Percentiles rank a stretch among this genome's conserved stretches.
phyloP scores from a whole-genome alignment of 345 rosid genomes.

The Brassica cretica region DNA sequence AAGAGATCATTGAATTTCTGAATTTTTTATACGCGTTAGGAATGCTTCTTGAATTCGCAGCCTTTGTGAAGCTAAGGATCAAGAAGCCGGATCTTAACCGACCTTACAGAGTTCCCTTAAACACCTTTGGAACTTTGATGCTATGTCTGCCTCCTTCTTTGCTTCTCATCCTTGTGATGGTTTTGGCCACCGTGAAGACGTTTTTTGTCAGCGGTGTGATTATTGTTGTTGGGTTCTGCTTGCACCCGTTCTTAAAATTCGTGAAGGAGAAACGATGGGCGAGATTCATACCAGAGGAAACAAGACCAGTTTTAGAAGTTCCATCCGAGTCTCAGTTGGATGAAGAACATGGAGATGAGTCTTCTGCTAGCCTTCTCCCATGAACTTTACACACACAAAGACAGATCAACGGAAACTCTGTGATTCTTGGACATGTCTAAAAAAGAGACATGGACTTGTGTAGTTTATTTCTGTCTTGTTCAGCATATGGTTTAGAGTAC shows the following conservation, averaged over 20 bases:
- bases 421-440: not conserved
- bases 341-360: constrained; percentile 56
- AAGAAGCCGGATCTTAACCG: constrained; percentile 73
- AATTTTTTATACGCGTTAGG: constrained; percentile 82
- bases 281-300: constrained; percentile 41
- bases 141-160: constrained; percentile 73
- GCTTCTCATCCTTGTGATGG: constrained; percentile 80
- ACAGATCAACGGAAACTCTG: constrained; percentile 10
- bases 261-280: constrained; percentile 61
- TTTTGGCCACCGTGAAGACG: constrained; percentile 64
- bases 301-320: constrained; percentile 23
- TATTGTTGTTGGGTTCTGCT: constrained; percentile 53
- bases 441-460: not conserved
- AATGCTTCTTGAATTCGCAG: constrained; percentile 89
- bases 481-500: constrained; percentile 2
- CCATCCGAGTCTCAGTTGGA: constrained; percentile 12
- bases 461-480: constrained; percentile 14
- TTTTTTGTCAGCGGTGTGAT: constrained; percentile 60
- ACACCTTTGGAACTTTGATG: constrained; percentile 60
- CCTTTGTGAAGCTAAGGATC: constrained; percentile 70
- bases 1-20: constrained; percentile 85
- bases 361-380: constrained; percentile 54
- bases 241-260: constrained; percentile 52
- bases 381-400: constrained; percentile 14
- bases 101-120: constrained; percentile 73